phyloP scores from a whole-genome alignment of 768 basidiomycete species.

The Guyanaporus albipodus region DNA sequence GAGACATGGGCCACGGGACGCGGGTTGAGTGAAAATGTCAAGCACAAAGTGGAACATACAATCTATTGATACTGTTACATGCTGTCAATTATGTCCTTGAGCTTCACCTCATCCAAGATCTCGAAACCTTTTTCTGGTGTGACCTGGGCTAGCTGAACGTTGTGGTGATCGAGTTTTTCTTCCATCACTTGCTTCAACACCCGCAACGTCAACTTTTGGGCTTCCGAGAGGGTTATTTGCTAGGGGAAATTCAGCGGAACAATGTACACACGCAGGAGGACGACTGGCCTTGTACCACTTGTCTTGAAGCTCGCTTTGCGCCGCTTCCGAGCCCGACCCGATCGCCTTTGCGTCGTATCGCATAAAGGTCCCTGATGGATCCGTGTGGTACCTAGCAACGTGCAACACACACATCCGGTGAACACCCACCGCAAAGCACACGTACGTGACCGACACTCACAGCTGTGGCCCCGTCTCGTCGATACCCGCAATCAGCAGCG shows the following conservation, averaged over 20 bases:
- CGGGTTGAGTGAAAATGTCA: background rate
- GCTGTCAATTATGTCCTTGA: conserved; percentile 82
- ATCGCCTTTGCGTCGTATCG: conserved; percentile 98
- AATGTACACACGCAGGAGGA: background rate
- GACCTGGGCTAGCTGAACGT: conserved; percentile 97
- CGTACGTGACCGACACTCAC: conserved; percentile 45
- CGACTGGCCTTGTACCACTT: conserved; percentile 88
- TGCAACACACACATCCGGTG: background rate
- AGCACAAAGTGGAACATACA: conserved; percentile 12
- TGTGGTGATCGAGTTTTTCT: conserved; percentile 98
- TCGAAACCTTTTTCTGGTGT: conserved; percentile 80
- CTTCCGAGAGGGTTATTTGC: conserved; percentile 90
- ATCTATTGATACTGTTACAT: conserved; percentile 47
- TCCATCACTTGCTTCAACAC: conserved; percentile 99
- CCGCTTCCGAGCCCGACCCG: conserved; percentile 96
- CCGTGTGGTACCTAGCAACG: conserved; percentile 81
- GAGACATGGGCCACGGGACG: background rate
- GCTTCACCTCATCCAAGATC: conserved; percentile 74
- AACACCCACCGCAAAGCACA: background rate
- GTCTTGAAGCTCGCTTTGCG: conserved; percentile 94
- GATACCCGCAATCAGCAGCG: conserved; percentile 93
- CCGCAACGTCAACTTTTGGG: conserved; percentile 78
- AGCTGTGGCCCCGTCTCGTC: conserved; percentile 95
- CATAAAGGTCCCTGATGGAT: conserved; percentile 97
- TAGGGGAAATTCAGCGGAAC: conserved; percentile 31